Evolutionary conservation across 2,329 filamentous ascomycete genomes (phyloP).

Genomic region (Penicillium decumbens): DNA sequence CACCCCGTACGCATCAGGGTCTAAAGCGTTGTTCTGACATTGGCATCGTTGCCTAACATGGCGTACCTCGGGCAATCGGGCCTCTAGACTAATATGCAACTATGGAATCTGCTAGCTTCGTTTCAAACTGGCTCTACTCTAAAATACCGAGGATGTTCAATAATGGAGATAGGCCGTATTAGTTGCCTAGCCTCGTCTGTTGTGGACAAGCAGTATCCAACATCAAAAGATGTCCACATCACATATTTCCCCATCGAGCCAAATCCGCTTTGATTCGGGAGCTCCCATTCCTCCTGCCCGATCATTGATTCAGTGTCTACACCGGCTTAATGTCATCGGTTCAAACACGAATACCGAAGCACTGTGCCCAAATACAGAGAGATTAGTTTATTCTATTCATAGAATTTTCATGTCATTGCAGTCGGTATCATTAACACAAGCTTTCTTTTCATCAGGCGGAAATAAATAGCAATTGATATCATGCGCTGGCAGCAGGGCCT

Average conservation of each 20-base stretch:
- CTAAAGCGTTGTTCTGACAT: background rate
- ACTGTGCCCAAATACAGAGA: background rate
- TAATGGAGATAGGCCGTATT: background rate
- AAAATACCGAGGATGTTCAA: background rate
- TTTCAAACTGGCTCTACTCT: background rate
- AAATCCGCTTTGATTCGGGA: no score
- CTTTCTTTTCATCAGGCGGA: constrained; percentile 15
- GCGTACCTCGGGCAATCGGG: background rate
- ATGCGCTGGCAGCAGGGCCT: constrained; percentile 51
- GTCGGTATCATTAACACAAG: constrained; percentile 25
- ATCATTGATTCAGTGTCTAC: no score
- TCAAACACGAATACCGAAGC: background rate
- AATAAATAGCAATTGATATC: constrained; percentile 4
- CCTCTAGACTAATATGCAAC: background rate
- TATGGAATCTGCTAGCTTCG: background rate
- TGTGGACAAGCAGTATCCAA: background rate
- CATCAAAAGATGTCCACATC: background rate
- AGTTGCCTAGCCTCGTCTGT: background rate
- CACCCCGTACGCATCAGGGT: background rate
- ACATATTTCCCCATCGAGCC: no score
- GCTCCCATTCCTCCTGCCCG: no score
- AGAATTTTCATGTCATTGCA: constrained; percentile 20
- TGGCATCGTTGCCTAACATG: background rate
- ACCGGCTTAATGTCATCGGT: background rate
- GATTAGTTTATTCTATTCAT: constrained; percentile 17